Percentiles rank a stretch among this genome's conserved stretches.
Evolutionary conservation across 257 asterid genomes (phyloP).

Genomic region (Hygrophila difformis): DNA sequence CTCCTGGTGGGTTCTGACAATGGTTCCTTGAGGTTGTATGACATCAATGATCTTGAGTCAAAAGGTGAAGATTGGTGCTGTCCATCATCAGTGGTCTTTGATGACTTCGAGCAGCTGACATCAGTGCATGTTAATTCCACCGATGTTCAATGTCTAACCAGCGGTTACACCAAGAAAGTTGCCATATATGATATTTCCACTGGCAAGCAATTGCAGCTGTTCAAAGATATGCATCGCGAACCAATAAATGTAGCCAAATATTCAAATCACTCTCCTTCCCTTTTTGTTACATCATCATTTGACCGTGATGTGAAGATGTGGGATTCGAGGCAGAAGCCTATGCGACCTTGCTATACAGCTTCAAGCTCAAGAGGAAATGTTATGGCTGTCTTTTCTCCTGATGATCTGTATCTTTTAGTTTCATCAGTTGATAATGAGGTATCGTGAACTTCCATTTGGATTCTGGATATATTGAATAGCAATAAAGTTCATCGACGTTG

Average conservation of each 20-base stretch:
- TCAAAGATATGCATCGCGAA: constrained; percentile 59
- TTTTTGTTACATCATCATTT: constrained; percentile 75
- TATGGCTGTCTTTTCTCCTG: constrained; percentile 82
- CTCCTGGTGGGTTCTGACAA: constrained; percentile 72
- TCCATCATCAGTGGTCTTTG: constrained; percentile 32
- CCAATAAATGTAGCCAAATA: constrained; percentile 80
- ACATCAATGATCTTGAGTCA: constrained; percentile 30
- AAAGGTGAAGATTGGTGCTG: constrained; percentile 18
- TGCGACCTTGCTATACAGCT: constrained; percentile 53
- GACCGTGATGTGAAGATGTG: constrained; percentile 80
- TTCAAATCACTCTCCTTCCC: constrained; percentile 55
- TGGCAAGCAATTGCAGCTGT: constrained; percentile 43
- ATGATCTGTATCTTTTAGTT: constrained; percentile 72
- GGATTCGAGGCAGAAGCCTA: constrained; percentile 61
- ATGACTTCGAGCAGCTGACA: constrained; percentile 68
- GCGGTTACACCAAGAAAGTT: constrained; percentile 73
- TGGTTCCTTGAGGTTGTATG: constrained; percentile 64
- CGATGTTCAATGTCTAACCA: constrained; percentile 59
- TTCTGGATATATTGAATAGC: too few relatives aligned
- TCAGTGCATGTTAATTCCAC: constrained; percentile 75
- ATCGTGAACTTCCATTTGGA: too few relatives aligned
- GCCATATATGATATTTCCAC: constrained; percentile 59
- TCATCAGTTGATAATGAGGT: constrained; percentile 94
- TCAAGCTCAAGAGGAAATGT: constrained; percentile 74
- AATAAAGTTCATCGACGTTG: too few relatives aligned